Percentiles rank a stretch among this genome's conserved stretches.
Conservation (phyloP, 2,329 filamentous ascomycete genomes). For the Colletotrichum orbiculare region DNA sequence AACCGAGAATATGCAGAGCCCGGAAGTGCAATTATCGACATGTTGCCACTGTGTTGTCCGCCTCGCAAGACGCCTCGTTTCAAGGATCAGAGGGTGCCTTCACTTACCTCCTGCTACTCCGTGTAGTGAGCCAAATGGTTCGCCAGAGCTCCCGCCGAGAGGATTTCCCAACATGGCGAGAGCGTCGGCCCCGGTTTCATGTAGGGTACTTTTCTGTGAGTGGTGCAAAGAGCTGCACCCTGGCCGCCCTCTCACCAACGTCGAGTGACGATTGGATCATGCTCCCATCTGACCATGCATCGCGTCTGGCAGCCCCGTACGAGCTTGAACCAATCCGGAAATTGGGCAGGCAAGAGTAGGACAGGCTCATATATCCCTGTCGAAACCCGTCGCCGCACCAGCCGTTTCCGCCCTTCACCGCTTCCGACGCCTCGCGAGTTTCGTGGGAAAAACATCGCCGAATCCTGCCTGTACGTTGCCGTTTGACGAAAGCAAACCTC, state of each 20-base stretch:
- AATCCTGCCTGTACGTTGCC: background rate
- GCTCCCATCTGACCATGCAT: constrained; percentile 8
- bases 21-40: background rate
- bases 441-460: background rate
- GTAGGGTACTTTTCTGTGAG: constrained; percentile 20
- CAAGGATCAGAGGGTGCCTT: constrained; percentile 2
- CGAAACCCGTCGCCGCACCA: background rate
- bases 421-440: background rate
- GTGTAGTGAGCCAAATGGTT: background rate
- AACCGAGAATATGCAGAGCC: background rate
- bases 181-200: background rate
- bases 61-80: background rate
- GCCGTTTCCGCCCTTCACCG: background rate
- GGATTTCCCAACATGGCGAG: background rate
- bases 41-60: background rate
- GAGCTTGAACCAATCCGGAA: background rate
- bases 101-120: no score
- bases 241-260: background rate
- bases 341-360: background rate
- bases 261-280: constrained; percentile 2
- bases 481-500: background rate
- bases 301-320: constrained; percentile 7
- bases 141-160: constrained; percentile 7
- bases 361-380: constrained; percentile 20
- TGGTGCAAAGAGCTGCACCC: background rate